Conservation (phyloP, 345 rosid species). For the Hirschfeldia incana region DNA sequence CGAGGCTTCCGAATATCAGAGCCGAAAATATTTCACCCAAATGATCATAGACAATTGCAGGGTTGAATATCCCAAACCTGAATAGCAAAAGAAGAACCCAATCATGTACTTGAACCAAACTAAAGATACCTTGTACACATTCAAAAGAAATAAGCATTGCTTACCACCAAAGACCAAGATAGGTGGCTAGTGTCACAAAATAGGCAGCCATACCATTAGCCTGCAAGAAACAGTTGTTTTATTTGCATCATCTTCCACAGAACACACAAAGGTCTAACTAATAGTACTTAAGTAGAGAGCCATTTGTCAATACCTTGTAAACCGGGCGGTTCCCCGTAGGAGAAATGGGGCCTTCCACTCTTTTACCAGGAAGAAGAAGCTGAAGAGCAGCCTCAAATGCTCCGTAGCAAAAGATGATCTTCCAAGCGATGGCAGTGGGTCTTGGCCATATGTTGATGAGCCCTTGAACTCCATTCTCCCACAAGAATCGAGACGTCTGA, state of each 20-base stretch:
- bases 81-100: constrained; percentile 23
- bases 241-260: neutral
- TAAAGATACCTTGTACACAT: neutral
- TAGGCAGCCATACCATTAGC: constrained; percentile 91
- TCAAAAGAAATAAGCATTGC: constrained; percentile 27
- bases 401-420: constrained; percentile 70
- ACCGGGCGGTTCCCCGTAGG: constrained; percentile 84
- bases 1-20: constrained; percentile 82
- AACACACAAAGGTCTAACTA: neutral
- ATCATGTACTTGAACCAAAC: constrained; percentile 8
- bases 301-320: constrained; percentile 61
- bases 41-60: constrained; percentile 83
- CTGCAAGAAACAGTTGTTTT: constrained; percentile 43
- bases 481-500: constrained; percentile 56
- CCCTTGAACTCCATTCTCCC: constrained; percentile 67
- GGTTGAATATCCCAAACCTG: constrained; percentile 96
- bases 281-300: neutral
- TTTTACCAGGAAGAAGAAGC: constrained; percentile 87
- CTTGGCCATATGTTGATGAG: constrained; percentile 79
- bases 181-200: constrained; percentile 68
- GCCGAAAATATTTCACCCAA: constrained; percentile 96
- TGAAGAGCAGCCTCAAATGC: constrained; percentile 93
- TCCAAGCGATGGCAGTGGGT: constrained; percentile 73
- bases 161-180: constrained; percentile 96
- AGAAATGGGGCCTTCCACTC: constrained; percentile 85